Evolutionary conservation across 1,139 yeast species (phyloP), one percentile per base, ranked within the genome.

Genomic region (Saccharomyces hybrid): DNA sequence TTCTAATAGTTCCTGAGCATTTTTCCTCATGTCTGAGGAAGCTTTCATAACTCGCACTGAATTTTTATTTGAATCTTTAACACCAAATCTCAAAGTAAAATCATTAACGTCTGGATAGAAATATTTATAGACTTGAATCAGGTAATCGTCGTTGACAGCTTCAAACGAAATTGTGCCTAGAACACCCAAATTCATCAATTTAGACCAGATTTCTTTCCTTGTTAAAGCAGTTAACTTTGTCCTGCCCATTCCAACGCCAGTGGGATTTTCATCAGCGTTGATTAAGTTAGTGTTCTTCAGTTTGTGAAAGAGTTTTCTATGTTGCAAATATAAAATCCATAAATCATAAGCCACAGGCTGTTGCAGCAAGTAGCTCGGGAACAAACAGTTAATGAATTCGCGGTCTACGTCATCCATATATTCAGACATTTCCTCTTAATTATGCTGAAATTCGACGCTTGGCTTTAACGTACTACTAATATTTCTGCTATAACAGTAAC

Each of bases 291-390:
- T 29, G 50, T 57, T 54, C 34, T 60, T 61, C 20, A 60, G 51
- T 49, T 64, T 60, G 48, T 60, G 60, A 53, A 68, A 66, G 14
- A 65, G 52, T 49, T 62, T 64, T 57, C 62, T 64, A 47, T 66
- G 62, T 29, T 57, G 58, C 51, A 56, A 58, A 54, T 67, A 68
- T 5, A 59, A 31, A 44, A 56, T 54, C 65, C 67, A 62, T 34
- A 68, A 51, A 20, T 64, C 64, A 44, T 66, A 61, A 1, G 66
- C 68, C n/a, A 67, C 59, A 25, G 71, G 71, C 50, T 68, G 71
- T 46, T 64, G 60, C 25, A 67, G 48, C 49, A 68, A 53, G 51
- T 68, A 68, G 27, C 59, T 59, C 8, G 71, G 71, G 53, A 63
- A 68, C 7, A 68, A 53, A 16, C 62, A 55, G 16, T 56, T 55